Evolutionary conservation across 345 rosid species (phyloP).

Genomic region (Rhodamnia rubescens): DNA sequence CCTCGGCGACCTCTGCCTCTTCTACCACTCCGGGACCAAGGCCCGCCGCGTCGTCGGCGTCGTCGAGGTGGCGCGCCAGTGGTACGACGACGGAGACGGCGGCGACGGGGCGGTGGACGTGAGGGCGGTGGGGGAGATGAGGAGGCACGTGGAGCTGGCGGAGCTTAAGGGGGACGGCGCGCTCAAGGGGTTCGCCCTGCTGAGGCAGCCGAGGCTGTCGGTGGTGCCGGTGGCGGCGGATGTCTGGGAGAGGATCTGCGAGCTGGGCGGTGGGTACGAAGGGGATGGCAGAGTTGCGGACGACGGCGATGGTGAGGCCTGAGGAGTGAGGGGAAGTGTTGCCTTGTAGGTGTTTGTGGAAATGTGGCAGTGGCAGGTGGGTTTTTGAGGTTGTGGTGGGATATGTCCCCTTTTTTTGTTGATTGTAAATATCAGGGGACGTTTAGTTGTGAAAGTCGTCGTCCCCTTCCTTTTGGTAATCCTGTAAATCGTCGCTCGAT

Average conservation of each 20-base stretch:
- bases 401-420: not conserved
- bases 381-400: not conserved
- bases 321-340: not conserved
- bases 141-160: conserved; percentile 53
- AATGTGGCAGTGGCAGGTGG: not conserved
- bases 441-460: not conserved
- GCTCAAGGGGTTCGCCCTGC: conserved; percentile 52
- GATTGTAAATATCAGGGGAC: not conserved
- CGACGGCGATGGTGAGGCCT: not conserved
- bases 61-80: conserved; percentile 53
- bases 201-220: conserved; percentile 83
- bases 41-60: conserved; percentile 77
- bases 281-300: conserved; percentile 43
- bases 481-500: not conserved
- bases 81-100: conserved; percentile 34
- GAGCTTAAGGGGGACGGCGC: conserved; percentile 61
- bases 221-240: conserved; percentile 60
- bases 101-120: conserved; percentile 65
- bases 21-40: conserved; percentile 80
- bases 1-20: conserved; percentile 67
- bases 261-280: conserved; percentile 72
- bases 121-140: conserved; percentile 69
- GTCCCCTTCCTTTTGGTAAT: not conserved
- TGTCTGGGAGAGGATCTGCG: conserved; percentile 56
- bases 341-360: not conserved